Evolutionary conservation across 2,329 filamentous ascomycete species (phyloP).

Genomic region (Hypoxylon sp.): DNA sequence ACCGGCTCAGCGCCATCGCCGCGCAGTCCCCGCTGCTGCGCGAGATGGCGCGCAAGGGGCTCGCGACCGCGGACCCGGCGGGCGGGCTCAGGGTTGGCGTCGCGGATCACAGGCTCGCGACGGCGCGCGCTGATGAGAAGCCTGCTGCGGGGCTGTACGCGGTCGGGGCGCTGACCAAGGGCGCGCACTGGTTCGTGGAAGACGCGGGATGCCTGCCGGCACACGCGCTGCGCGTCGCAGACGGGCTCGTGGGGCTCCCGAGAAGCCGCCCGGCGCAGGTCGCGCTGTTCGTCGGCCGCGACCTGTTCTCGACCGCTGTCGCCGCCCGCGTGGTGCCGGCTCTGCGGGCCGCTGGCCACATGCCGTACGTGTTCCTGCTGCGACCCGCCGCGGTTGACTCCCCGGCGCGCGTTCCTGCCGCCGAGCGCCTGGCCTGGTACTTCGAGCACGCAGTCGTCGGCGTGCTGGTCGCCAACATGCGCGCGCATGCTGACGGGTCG

Average conservation of each 20-base stretch:
- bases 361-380: slow-evolving; percentile 10
- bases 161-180: slow-evolving; percentile 11
- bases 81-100: slow-evolving; percentile 2
- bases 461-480: not conserved
- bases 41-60: not conserved
- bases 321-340: not conserved
- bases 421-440: not conserved
- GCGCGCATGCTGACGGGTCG: not conserved
- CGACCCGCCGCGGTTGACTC: not conserved
- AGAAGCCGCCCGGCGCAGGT: not conserved
- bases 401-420: not conserved
- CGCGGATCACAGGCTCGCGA: not conserved
- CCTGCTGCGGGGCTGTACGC: not conserved
- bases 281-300: slow-evolving; percentile 1
- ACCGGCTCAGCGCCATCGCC: not conserved
- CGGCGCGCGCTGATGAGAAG: not conserved
- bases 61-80: not conserved
- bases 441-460: not conserved
- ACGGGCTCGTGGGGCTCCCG: not conserved
- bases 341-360: slow-evolving; percentile 3
- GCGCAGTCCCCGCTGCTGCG: not conserved
- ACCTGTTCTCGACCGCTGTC: slow-evolving; percentile 5
- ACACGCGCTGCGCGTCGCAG: not conserved
- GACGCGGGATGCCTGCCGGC: not conserved
- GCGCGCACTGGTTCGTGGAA: slow-evolving; percentile 2